Evolutionary conservation across 2,329 filamentous ascomycete species (phyloP).

Genomic region (Onygenales sp.): DNA sequence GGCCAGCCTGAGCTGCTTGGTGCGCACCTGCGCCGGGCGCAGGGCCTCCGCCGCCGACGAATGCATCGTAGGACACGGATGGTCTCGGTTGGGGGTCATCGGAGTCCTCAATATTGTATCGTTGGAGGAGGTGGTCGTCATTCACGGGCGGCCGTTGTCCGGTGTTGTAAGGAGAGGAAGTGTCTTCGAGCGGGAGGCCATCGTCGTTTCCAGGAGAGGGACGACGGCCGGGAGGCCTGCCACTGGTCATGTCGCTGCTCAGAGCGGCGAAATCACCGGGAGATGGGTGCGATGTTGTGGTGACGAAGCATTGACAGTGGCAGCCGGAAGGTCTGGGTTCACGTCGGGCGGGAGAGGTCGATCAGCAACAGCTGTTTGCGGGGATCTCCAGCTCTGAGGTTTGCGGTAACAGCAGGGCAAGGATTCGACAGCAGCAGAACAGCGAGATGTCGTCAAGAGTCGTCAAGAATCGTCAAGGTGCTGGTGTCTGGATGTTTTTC

Average conservation of each 20-base stretch:
- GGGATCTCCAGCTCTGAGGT: no score
- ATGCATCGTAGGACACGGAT: slow-evolving; percentile 90
- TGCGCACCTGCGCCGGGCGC: slow-evolving; percentile 36
- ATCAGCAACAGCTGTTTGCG: background rate
- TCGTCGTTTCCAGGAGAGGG: slow-evolving; percentile 34
- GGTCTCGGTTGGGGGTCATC: slow-evolving; percentile 60
- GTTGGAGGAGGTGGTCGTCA: slow-evolving; percentile 70
- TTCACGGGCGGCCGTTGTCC: slow-evolving; percentile 70
- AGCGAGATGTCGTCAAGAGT: background rate
- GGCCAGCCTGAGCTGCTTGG: slow-evolving; percentile 24
- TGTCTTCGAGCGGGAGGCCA: slow-evolving; percentile 33
- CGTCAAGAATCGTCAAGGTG: background rate
- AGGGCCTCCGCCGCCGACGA: slow-evolving; percentile 61
- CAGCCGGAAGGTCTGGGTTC: background rate
- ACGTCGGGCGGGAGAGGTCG: background rate
- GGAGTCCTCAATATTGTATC: slow-evolving; percentile 60
- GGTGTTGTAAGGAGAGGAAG: slow-evolving; percentile 51
- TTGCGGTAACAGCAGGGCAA: no score
- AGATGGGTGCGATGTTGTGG: slow-evolving; percentile 11
- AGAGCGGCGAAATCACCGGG: slow-evolving; percentile 16
- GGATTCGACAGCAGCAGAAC: background rate
- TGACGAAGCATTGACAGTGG: slow-evolving; percentile 27
- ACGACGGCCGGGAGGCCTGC: slow-evolving; percentile 45
- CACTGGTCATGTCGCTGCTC: slow-evolving; percentile 36
- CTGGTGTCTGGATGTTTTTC: background rate